Percentiles rank a stretch among this genome's conserved stretches.
These are phyloP conservation scores for Chionographis japonica DNA, from an alignment of 106 monocot species.

Conservation along the genomic window DNA sequence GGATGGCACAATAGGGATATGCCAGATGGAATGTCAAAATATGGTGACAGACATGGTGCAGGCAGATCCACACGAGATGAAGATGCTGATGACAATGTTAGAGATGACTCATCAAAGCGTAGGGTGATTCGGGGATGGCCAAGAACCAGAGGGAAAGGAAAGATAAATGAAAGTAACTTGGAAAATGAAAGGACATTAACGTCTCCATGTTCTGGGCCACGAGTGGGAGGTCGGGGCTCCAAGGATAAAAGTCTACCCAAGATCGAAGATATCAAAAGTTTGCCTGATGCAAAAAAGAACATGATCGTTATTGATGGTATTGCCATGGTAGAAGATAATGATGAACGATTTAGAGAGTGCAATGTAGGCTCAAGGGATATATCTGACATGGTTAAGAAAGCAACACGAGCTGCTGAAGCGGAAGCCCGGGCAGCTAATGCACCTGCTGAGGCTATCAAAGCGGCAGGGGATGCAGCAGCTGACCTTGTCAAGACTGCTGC, in stretches of 20 bases:
- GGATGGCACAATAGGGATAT: constrained; percentile 24
- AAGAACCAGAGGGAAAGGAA: constrained; percentile 60
- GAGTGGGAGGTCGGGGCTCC: constrained; percentile 24
- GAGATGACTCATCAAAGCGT: constrained; percentile 52
- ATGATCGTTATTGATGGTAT: constrained; percentile 16
- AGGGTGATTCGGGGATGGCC: constrained; percentile 36
- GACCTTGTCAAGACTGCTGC: constrained; percentile 87
- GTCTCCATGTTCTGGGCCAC: constrained; percentile 42
- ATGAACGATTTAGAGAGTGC: constrained; percentile 72
- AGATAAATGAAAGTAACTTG: constrained; percentile 35
- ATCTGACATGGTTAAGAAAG: constrained; percentile 76
- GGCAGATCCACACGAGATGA: constrained; percentile 29
- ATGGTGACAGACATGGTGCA: constrained; percentile 36
- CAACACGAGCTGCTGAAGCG: constrained; percentile 75
- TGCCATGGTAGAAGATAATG: constrained; percentile 29
- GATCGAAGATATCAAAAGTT: constrained; percentile 41
- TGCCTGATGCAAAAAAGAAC: constrained; percentile 27
- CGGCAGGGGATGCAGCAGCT: constrained; percentile 96
- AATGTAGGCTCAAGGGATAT: constrained; percentile 76
- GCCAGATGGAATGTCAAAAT: constrained; percentile 39
- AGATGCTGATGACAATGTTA: constrained; percentile 49
- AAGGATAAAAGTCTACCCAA: constrained; percentile 34
- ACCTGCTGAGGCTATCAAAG: constrained; percentile 82
- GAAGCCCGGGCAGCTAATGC: constrained; percentile 87
- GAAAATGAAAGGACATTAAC: constrained; percentile 52